A percentile compares a stretch with the other conserved stretches of the same genome.
phyloP scores from a whole-genome alignment of 768 basidiomycete species.

The Mycena amicta region DNA sequence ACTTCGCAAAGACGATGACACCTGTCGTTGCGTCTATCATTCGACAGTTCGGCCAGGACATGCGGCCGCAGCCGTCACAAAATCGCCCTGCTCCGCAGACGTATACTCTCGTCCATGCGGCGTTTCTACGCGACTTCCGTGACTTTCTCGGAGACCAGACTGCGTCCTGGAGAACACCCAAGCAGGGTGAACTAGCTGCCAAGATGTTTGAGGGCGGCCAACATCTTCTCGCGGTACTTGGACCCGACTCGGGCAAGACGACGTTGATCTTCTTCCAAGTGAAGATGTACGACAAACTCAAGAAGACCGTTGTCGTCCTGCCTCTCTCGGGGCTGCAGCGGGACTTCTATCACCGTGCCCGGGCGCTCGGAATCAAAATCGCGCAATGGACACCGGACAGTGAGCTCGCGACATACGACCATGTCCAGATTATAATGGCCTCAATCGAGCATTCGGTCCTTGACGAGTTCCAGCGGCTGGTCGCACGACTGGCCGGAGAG shows the following conservation, averaged over 20 bases:
- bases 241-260: constrained; percentile 8
- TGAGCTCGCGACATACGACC: neutral
- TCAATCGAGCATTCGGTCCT: neutral
- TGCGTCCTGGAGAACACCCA: neutral
- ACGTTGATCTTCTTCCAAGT: neutral
- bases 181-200: constrained; percentile 1
- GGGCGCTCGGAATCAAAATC: neutral
- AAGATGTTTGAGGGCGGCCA: neutral
- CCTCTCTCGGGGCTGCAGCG: constrained; percentile 1
- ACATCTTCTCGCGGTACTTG: neutral
- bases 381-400: neutral
- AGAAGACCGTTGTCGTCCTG: neutral
- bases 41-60: neutral
- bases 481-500: neutral
- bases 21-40: neutral
- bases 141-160: neutral
- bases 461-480: neutral
- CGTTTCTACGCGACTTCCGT: neutral
- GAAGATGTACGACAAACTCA: neutral
- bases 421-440: neutral
- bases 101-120: neutral
- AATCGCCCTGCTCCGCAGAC: neutral
- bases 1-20: neutral
- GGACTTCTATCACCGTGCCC: neutral
- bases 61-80: neutral